Conservation (phyloP, 2,329 filamentous ascomycete species). For the Neoscytalidium dimidiatum region DNA sequence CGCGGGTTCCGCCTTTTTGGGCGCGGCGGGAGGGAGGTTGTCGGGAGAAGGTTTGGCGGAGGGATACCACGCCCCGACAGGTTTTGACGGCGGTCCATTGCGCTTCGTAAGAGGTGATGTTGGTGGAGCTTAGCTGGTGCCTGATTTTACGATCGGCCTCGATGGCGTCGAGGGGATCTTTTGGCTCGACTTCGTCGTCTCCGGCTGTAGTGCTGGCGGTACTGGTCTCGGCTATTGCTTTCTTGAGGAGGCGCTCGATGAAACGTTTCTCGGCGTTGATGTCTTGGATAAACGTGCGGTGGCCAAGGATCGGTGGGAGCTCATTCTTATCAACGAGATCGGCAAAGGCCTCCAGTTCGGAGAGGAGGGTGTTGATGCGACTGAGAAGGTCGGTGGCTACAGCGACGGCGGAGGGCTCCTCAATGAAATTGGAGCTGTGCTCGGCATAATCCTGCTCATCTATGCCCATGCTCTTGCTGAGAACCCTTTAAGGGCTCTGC, state of each 20-base stretch:
- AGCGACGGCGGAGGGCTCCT: neutral
- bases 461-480: neutral
- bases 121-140: conserved; percentile 66
- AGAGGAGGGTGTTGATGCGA: conserved; percentile 11
- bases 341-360: conserved; percentile 11
- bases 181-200: neutral
- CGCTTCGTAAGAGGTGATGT: conserved; percentile 64
- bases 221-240: neutral
- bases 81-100: conserved; percentile 65
- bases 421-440: neutral
- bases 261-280: conserved; percentile 20
- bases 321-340: neutral
- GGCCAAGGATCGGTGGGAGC: neutral
- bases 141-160: conserved; percentile 33
- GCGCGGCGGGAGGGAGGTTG: neutral
- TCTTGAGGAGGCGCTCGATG: conserved; percentile 12
- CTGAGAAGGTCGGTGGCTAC: conserved; percentile 10
- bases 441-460: neutral
- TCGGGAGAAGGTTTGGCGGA: conserved; percentile 46
- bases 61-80: conserved; percentile 57
- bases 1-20: neutral
- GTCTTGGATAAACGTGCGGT: conserved; percentile 1
- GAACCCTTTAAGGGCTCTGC: neutral
- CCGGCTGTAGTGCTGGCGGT: neutral
- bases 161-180: neutral